phyloP scores from a whole-genome alignment of 1,284 basidiomycete genomes.

The Pyrrhoderma lamaoense region DNA sequence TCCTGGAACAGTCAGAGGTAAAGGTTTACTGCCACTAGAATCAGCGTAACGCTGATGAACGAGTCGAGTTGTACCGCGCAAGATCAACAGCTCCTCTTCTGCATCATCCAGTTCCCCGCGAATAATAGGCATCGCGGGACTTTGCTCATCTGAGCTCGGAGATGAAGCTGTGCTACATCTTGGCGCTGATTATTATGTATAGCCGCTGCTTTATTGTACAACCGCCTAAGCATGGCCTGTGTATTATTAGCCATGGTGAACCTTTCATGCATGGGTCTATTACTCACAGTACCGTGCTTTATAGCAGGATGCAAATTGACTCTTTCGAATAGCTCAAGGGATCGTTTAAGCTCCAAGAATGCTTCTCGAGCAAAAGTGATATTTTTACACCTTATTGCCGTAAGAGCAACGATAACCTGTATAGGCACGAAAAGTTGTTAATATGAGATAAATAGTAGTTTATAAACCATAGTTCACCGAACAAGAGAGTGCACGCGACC shows the following conservation, averaged over 20 bases:
- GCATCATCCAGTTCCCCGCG: neutral
- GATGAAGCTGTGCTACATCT: neutral
- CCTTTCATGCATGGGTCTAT: neutral
- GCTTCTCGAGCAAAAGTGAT: slow-evolving; percentile 13
- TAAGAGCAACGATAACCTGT: slow-evolving; percentile 18
- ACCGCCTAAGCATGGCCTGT: neutral
- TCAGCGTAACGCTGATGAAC: neutral
- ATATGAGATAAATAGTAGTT: neutral
- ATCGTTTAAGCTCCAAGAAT: slow-evolving; percentile 10
- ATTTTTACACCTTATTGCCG: slow-evolving; percentile 12
- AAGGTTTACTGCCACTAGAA: no score
- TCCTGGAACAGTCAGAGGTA: neutral
- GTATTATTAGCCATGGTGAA: neutral
- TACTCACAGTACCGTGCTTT: neutral
- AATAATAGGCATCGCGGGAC: neutral
- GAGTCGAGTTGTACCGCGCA: slow-evolving; percentile 9
- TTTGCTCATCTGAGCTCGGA: neutral
- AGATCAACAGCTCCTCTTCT: slow-evolving; percentile 7
- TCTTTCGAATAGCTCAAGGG: slow-evolving; percentile 2
- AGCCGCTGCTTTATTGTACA: neutral
- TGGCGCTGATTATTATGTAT: neutral
- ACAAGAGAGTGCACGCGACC: neutral
- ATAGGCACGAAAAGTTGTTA: neutral
- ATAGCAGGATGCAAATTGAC: neutral
- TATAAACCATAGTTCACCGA: neutral